Percentiles rank a stretch among this genome's conserved stretches.
These are phyloP conservation scores for Kwoniella dendrophila DNA, from an alignment of 768 basidiomycete species.

Conservation along the genomic window DNA sequence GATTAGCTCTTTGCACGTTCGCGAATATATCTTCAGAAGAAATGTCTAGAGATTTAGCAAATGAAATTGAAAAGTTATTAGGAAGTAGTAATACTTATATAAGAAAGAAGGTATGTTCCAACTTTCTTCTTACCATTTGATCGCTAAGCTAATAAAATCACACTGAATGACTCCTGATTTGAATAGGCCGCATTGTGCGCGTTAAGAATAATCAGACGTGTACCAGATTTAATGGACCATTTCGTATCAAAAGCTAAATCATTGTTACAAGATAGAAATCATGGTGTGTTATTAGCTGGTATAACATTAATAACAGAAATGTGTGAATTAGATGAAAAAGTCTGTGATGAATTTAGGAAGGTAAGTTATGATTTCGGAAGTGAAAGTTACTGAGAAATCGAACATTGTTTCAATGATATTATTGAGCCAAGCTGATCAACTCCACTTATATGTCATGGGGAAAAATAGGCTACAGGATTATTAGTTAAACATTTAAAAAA, in stretches of 20 bases:
- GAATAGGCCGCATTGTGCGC: slow-evolving; percentile 89
- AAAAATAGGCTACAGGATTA: slow-evolving; percentile 55
- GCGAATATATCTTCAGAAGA: slow-evolving; percentile 99
- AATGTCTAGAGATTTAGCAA: slow-evolving; percentile 97
- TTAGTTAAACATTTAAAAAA: slow-evolving; percentile 95
- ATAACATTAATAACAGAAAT: slow-evolving; percentile 95
- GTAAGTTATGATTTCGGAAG: slow-evolving; percentile 59
- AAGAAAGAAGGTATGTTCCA: slow-evolving; percentile 80
- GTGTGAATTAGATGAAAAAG: slow-evolving; percentile 74
- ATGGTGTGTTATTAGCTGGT: slow-evolving; percentile 90
- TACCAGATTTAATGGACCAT: slow-evolving; percentile 92
- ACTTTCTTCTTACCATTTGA: not conserved
- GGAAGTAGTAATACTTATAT: slow-evolving; percentile 99
- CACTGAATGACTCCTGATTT: not conserved
- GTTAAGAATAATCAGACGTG: slow-evolving; percentile 88
- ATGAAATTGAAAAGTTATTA: slow-evolving; percentile 95
- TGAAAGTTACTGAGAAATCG: not conserved
- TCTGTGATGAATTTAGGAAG: slow-evolving; percentile 84
- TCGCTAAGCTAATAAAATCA: not conserved
- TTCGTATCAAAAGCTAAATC: slow-evolving; percentile 85
- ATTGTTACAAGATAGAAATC: slow-evolving; percentile 91
- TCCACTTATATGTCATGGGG: no score
- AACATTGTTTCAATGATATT: no score
- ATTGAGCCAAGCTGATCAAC: not conserved
- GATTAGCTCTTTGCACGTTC: slow-evolving; percentile 94